Percentiles rank a stretch among this genome's conserved stretches.
phyloP scores from a whole-genome alignment of 352 stramenopile genomes.

The Phytopythium litorale region DNA sequence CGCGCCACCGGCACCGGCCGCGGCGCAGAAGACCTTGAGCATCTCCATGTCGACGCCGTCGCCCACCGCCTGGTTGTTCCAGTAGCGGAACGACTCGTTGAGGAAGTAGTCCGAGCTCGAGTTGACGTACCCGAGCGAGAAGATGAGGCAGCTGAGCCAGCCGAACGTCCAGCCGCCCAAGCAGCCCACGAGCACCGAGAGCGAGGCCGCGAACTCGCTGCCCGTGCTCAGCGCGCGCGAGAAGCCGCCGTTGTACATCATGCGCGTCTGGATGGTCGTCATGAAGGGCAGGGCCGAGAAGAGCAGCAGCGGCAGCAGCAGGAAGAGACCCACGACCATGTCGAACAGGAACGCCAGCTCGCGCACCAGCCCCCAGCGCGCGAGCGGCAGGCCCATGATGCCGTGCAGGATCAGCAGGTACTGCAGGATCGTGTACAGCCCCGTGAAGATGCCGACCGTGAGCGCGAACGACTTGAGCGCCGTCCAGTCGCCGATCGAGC shows the following conservation, averaged over 20 bases:
- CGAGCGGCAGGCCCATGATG: constrained; percentile 52
- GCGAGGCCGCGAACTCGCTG: constrained; percentile 73
- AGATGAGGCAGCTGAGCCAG: constrained; percentile 78
- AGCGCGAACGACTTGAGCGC: constrained; percentile 69
- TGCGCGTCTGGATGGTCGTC: constrained; percentile 85
- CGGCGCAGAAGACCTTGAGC: constrained; percentile 70
- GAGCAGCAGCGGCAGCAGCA: constrained; percentile 67
- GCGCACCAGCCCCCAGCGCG: constrained; percentile 61
- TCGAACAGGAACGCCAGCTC: constrained; percentile 88
- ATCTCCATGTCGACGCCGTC: constrained; percentile 51
- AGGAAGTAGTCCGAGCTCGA: constrained; percentile 63
- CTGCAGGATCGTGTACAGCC: constrained; percentile 70
- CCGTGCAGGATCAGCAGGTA: constrained; percentile 76
- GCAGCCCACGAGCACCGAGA: constrained; percentile 71
- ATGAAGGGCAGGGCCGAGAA: constrained; percentile 86
- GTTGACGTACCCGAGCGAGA: constrained; percentile 84
- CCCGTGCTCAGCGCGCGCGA: constrained; percentile 77
- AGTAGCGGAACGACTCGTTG: constrained; percentile 85
- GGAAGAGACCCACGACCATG: constrained; percentile 73
- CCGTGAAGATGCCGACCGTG: constrained; percentile 62
- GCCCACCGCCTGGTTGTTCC: constrained; percentile 49
- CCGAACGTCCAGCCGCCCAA: constrained; percentile 74
- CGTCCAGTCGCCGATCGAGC: constrained; percentile 58
- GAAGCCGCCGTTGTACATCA: constrained; percentile 91
- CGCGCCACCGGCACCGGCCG: constrained; percentile 43